Conservation (phyloP, 768 basidiomycete genomes). For the Podaxis sp. region DNA sequence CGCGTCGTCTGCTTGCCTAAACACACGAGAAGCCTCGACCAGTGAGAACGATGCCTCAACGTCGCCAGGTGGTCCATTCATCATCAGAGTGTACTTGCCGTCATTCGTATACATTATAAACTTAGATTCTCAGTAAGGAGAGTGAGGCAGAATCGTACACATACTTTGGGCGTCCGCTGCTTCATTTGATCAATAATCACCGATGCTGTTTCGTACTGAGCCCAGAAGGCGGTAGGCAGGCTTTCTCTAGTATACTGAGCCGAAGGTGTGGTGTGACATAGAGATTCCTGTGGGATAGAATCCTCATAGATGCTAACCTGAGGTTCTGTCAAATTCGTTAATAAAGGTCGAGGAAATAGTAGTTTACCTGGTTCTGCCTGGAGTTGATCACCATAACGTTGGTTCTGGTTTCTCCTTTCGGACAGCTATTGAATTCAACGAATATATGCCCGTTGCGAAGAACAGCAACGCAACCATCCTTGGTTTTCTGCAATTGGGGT, state of each 20-base stretch:
- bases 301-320: conserved; percentile 47
- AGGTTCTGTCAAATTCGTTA: background rate
- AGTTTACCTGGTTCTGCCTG: background rate
- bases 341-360: background rate
- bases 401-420: background rate
- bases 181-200: conserved; percentile 46
- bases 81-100: conserved; percentile 50
- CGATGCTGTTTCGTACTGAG: conserved; percentile 45
- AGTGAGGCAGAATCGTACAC: background rate
- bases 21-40: background rate
- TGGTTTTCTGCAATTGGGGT: background rate
- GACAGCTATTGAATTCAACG: background rate
- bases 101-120: conserved; percentile 37
- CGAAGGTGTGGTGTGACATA: conserved; percentile 43
- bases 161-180: conserved; percentile 50
- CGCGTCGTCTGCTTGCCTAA: background rate
- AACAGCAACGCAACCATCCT: background rate
- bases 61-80: conserved; percentile 46
- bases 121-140: conserved; percentile 24
- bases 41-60: conserved; percentile 39
- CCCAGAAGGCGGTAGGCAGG: conserved; percentile 42
- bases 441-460: conserved; percentile 3
- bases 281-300: conserved; percentile 49
- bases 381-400: conserved; percentile 7
- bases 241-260: conserved; percentile 30